Base-by-base conservation (phyloP, 371 early-diverging fungal species). In the Chytridium lagenaria region DNA sequence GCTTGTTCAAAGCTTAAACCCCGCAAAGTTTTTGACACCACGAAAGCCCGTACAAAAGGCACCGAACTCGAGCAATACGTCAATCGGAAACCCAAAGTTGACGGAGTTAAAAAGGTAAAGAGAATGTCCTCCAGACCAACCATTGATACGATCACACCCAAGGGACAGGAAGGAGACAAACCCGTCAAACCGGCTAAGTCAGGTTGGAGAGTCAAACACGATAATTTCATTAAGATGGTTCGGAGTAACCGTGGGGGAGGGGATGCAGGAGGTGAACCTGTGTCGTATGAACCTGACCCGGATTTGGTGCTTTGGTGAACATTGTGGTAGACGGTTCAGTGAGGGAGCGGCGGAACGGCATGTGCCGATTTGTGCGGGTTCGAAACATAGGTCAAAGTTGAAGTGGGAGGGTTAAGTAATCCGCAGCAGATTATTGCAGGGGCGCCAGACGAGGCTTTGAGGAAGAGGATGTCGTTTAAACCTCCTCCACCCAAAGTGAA, bases 31-130 rank as follows among this genome's bases (percentile, higher is more conserved):
- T 85, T 81, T 73, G 83, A 85, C 68, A 73, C 79, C 34, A 74
- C 71, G 15, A 78, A 77, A 39, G 80, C 81, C 0, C 71, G 85
- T 12, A 77, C 80, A 49, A 77, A 79, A 37, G 85, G 85, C 1
- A 85, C 85, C n/a, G 85, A 85, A 34, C 59, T 83, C 22, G 85
- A 85, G 72, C 79, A 83, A 57, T 85, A 85, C 69, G 78, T 68
- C 0, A 26, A 61, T 23, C 61, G 61, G 12, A 61, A 61, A 34
- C 61, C 61, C 30, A 61, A 61, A 61, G 61, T 5, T 36, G 19
- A 7, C 55, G 55, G 23, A 15, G 55, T 5, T 26, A 72, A 73
- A 71, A 69, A 68, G 55, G 55, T 5, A 55, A 55, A 55, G 57
- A 23, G 5, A 55, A 1, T 1, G 50, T 23, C 28, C 28, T 16